Evolutionary conservation across 2,329 filamentous ascomycete genomes (phyloP), one percentile per base, ranked within the genome.

Genomic region (Chaetomium strumarium): DNA sequence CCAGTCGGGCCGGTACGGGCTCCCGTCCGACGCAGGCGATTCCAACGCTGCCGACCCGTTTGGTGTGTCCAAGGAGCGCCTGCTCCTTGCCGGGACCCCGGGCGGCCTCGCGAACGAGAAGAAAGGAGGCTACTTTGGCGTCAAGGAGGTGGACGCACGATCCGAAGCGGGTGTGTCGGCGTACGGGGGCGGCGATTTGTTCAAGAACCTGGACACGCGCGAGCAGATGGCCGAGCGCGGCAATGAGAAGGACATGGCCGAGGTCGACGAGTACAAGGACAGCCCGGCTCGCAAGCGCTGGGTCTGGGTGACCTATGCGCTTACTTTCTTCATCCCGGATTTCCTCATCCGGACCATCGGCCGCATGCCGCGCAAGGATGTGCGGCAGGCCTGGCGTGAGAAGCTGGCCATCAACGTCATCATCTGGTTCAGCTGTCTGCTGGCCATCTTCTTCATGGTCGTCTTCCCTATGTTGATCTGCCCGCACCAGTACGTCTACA

Each of bases 361-460:
- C 19, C 80, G 87, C 47, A 96, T 96, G 86, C 80, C 86, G 55
- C 88, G 93, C 56, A 95, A 95, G 67, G 93, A 99, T 68, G 83
- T 99, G 9, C 87, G 91, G 20, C 78, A 87, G 67, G 93, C 93
- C 0, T 99, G 93, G 93, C 81, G 93, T 66, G 93, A 99, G 69
- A 99, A 99, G 76, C 69, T 99, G 54, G 92, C 93, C 49, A 99
- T 99, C 78, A 99, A 99, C 75, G 77, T 99, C 68, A 79, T 97
- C 65, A 99, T 99, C 67, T 99, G 95, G 93, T 74, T 92, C 52
- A 81, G 79, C 66, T 97, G 92, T 71, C 74, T 73, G 14, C 70
- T 88, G 45, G 83, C 88, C 29, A 80, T 86, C 51, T 99, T 99
- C 75, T 87, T 99, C 76, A 90, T 97, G 64, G 79, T 97, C 55